phyloP scores from a whole-genome alignment of 768 basidiomycete species.

The Trametes gibbosa region DNA sequence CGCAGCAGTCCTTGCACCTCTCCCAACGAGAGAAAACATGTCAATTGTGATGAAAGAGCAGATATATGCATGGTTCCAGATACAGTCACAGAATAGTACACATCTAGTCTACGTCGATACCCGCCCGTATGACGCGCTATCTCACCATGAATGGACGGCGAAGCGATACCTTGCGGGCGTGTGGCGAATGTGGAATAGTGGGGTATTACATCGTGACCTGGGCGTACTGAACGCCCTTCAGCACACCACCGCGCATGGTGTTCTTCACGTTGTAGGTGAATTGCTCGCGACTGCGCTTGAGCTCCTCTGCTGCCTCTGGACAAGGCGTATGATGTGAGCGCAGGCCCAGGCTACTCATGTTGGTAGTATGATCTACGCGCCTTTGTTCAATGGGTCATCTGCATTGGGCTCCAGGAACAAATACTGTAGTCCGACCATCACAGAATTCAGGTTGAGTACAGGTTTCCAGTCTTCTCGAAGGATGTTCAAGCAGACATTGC shows the following conservation, averaged over 20 bases:
- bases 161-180: neutral
- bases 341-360: neutral
- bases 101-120: slow-evolving; percentile 16
- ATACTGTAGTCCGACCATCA: slow-evolving; percentile 98
- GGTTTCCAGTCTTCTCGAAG: slow-evolving; percentile 99
- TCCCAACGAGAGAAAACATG: neutral
- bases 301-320: slow-evolving; percentile 92
- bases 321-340: slow-evolving; percentile 8
- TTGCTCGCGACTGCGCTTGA: slow-evolving; percentile 81
- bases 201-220: slow-evolving; percentile 43
- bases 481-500: slow-evolving; percentile 98
- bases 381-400: slow-evolving; percentile 98
- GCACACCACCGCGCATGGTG: slow-evolving; percentile 77
- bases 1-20: no score
- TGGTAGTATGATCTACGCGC: slow-evolving; percentile 41
- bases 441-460: slow-evolving; percentile 93
- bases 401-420: slow-evolving; percentile 98
- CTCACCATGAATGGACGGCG: neutral
- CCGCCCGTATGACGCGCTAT: neutral
- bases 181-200: neutral
- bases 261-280: slow-evolving; percentile 84
- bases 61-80: slow-evolving; percentile 13
- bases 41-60: neutral
- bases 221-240: slow-evolving; percentile 81
- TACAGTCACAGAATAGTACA: slow-evolving; percentile 20